These are phyloP conservation scores for Pulveroboletus sp. DNA, from an alignment of 768 basidiomycete genomes.

Conservation along the genomic window DNA sequence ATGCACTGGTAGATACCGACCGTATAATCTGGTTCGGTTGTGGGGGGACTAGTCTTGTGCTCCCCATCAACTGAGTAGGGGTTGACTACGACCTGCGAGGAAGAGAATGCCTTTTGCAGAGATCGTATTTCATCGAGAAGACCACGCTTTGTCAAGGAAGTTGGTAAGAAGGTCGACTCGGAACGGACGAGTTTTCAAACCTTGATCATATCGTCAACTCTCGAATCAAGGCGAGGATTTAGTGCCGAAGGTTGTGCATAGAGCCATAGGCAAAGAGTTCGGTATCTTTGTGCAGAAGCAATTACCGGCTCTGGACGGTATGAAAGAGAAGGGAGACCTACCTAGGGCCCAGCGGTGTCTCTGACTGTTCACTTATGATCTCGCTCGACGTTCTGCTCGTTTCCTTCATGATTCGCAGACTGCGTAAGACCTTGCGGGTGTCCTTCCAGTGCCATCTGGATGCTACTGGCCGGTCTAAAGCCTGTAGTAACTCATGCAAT, in stretches of 20 bases:
- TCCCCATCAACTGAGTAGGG: background rate
- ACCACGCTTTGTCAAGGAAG: slow-evolving; percentile 54
- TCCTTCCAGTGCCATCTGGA: slow-evolving; percentile 96
- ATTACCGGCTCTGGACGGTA: background rate
- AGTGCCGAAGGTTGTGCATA: slow-evolving; percentile 68
- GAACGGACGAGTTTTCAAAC: slow-evolving; percentile 37
- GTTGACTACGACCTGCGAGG: background rate
- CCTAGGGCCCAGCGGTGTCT: slow-evolving; percentile 48
- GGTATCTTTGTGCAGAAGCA: slow-evolving; percentile 54
- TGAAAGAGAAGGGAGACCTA: slow-evolving; percentile 20
- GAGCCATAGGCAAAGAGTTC: slow-evolving; percentile 88
- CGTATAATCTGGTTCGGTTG: slow-evolving; percentile 50
- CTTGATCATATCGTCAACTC: slow-evolving; percentile 89
- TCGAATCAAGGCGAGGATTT: slow-evolving; percentile 64
- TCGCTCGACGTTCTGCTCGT: slow-evolving; percentile 64
- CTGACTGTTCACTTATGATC: slow-evolving; percentile 64
- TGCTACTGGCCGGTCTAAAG: slow-evolving; percentile 72
- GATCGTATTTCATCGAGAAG: slow-evolving; percentile 75
- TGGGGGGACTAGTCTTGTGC: background rate
- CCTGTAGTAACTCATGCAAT: slow-evolving; percentile 63
- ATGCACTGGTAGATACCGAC: slow-evolving; percentile 94
- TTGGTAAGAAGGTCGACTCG: too few species aligned
- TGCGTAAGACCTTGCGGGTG: slow-evolving; percentile 84
- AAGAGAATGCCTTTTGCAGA: slow-evolving; percentile 36
- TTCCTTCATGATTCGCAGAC: slow-evolving; percentile 73